Percentiles rank a stretch among this genome's conserved stretches.
phyloP scores from a whole-genome alignment of 441 rosid genomes.

The Eugenia klotzschiana region DNA sequence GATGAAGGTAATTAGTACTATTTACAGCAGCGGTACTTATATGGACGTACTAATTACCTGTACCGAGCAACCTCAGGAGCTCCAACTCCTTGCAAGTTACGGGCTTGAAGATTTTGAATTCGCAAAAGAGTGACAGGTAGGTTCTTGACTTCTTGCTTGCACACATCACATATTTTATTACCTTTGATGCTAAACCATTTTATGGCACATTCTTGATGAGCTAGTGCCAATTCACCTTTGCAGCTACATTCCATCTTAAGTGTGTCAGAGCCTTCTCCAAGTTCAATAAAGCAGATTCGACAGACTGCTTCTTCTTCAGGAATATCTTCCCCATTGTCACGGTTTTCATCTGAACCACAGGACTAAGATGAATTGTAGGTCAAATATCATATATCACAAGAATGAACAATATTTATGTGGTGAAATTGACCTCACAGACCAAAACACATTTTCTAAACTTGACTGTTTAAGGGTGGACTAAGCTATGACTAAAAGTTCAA shows the following conservation, averaged over 20 bases:
- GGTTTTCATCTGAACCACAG: slow-evolving; percentile 40
- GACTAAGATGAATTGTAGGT: slow-evolving; percentile 45
- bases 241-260: slow-evolving; percentile 97
- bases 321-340: slow-evolving; percentile 74
- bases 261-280: slow-evolving; percentile 90
- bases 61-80: slow-evolving; percentile 31
- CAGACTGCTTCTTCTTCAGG: slow-evolving; percentile 96
- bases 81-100: slow-evolving; percentile 17
- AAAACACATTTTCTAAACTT: neutral
- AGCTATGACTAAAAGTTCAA: neutral
- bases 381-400: slow-evolving; percentile 1
- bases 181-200: slow-evolving; percentile 99
- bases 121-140: slow-evolving; percentile 83
- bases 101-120: slow-evolving; percentile 42
- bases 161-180: slow-evolving; percentile 88
- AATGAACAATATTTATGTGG: neutral
- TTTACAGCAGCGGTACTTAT: neutral
- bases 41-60: slow-evolving; percentile 28
- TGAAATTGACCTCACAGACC: neutral
- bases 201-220: slow-evolving; percentile 88
- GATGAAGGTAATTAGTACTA: neutral
- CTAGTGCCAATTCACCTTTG: slow-evolving; percentile 95
- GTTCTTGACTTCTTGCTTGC: slow-evolving; percentile 83
- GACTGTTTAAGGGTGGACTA: neutral
- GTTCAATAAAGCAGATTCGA: slow-evolving; percentile 78